Evolutionary conservation across 148 eudicot species (phyloP).

Genomic region (Drosera capensis): DNA sequence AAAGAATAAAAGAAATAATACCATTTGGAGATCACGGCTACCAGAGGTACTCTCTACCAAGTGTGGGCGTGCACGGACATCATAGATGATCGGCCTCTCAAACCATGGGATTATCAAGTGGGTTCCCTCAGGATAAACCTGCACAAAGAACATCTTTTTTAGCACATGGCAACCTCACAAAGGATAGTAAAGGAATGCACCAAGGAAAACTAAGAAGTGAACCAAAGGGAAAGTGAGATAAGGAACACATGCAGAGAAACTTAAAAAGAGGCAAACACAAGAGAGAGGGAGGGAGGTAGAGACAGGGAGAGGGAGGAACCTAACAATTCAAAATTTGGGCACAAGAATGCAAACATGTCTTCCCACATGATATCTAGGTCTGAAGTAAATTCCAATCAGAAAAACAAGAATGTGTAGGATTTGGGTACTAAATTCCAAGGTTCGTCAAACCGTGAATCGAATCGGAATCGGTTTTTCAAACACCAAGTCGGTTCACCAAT

Average conservation of each 20-base stretch:
- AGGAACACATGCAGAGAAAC: no score
- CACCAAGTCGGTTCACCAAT: no score
- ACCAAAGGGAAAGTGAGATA: not conserved
- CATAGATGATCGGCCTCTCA: conserved; percentile 86
- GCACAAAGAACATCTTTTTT: conserved; percentile 1
- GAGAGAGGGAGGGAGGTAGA: not conserved
- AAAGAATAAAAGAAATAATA: conserved; percentile 10
- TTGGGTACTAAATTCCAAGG: no score
- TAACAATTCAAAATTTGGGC: not conserved
- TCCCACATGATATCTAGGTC: not conserved
- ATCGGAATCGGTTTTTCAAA: no score
- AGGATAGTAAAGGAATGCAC: no score
- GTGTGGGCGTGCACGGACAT: conserved; percentile 92
- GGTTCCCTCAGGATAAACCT: conserved; percentile 98
- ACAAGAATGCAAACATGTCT: not conserved
- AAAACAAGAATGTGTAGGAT: no score
- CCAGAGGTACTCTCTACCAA: conserved; percentile 91
- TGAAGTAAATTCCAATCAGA: no score
- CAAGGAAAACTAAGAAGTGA: no score
- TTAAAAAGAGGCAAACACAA: no score
- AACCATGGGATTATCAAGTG: conserved; percentile 89
- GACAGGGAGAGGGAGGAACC: not conserved
- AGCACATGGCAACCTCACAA: not conserved
- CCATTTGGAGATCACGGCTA: conserved; percentile 99
- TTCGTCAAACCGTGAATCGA: no score